A percentile compares a stretch with the other conserved stretches of the same genome.
Evolutionary conservation across 495 filamentous ascomycete genomes (phyloP).

Genomic region (Xylaria bambusicola): DNA sequence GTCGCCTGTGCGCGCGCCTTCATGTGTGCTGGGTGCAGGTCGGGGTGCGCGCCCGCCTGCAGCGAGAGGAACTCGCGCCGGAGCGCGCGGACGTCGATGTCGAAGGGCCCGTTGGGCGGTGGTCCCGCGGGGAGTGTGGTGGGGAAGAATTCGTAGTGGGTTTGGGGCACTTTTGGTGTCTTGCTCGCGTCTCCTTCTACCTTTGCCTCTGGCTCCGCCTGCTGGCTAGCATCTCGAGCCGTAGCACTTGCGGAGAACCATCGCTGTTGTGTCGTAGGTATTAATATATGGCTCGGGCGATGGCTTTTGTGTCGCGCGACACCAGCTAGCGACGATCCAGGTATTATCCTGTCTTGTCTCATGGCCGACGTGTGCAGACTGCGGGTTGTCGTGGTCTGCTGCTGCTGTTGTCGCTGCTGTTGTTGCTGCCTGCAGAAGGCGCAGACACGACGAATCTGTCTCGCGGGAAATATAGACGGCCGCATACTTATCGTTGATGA

Average conservation of each 20-base stretch:
- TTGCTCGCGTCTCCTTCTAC: no score
- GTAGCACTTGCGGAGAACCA: no score
- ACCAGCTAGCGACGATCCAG: no score
- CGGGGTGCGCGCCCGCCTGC: constrained; percentile 79
- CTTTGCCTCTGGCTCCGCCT: no score
- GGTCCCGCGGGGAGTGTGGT: constrained; percentile 75
- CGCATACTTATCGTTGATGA: constrained; percentile 23
- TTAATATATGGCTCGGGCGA: no score
- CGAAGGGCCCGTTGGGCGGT: constrained; percentile 76
- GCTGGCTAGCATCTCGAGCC: no score
- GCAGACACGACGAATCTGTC: constrained; percentile 25
- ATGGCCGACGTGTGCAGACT: not conserved
- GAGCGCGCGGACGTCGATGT: constrained; percentile 65
- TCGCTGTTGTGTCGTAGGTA: no score
- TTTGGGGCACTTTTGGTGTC: constrained; percentile 27
- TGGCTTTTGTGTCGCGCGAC: no score
- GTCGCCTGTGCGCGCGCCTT: constrained; percentile 69
- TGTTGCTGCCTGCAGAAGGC: constrained; percentile 27
- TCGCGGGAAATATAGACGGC: constrained; percentile 17
- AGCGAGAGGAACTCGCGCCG: constrained; percentile 83
- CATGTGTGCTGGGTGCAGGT: constrained; percentile 42
- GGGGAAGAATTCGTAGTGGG: constrained; percentile 88
- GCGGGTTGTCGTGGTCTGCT: constrained; percentile 9
- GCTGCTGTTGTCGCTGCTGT: constrained; percentile 6
- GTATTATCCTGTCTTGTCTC: not conserved